Evolutionary conservation across 2,329 filamentous ascomycete genomes (phyloP), one percentile per base, ranked within the genome.

Genomic region (Trichoderma endophyticum): DNA sequence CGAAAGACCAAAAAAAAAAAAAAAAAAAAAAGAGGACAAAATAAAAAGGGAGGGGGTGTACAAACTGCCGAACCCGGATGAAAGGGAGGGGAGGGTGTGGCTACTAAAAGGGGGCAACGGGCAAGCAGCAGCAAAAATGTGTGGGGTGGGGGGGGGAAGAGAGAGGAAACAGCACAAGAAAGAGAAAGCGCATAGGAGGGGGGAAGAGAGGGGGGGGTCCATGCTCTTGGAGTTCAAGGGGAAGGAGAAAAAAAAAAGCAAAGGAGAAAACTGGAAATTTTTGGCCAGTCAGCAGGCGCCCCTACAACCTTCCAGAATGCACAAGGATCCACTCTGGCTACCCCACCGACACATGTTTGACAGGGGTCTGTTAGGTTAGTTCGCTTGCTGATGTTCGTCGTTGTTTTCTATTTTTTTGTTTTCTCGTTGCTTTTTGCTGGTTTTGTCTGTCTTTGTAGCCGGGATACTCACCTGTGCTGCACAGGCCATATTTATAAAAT

Each of bases 281-380:
- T 24, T 54, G 69, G 59, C 76, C 76, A 77, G 76, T 77, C 67
- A 75, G n/a, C 12, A 24, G 28, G 7, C 34, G 32, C 34, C 28
- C 51, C 36, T 60, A 21, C 51, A 43, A 64, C 67, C 54, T 54
- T 66, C 73, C 72, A 75, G 75, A 74, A 74, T 76, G 78, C 77
- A 78, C 76, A 70, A 75, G 68, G 70, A 8, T 72, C 70, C 36
- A 48, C 26, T 24, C 36, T 6, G 14, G 11, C 6, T 32, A 66
- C 63, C 14, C 39, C 39, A 51, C 63, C 73, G 75, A 78, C 78
- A 79, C 78, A 79, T 79, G 78, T 78, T 73, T 73, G 73, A 74
- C 78, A 79, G 75, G 78, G 78, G 77, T 79, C 68, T 62, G 62
- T 73, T 75, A 72, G 75, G 75, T 24, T 75, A 75, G 72, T 70